Percentiles rank a stretch among this genome's conserved stretches.
These are phyloP conservation scores for Lumnitzera racemosa DNA, from an alignment of 345 rosid genomes.

Conservation along the genomic window DNA sequence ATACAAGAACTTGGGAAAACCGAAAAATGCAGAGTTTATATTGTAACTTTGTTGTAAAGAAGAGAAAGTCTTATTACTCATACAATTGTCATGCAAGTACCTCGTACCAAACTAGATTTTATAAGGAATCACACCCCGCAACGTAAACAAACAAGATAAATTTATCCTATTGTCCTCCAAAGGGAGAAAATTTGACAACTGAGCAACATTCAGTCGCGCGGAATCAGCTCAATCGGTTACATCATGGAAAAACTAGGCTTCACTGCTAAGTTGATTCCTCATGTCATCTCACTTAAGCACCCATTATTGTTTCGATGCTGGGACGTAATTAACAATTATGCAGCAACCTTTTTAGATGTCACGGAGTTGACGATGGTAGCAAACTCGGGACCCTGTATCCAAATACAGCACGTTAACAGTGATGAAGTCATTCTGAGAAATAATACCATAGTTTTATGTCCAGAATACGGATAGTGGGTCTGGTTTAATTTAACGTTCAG, in stretches of 20 bases:
- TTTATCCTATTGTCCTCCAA: neutral
- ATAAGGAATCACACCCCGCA: too few species aligned
- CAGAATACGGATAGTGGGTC: too few species aligned
- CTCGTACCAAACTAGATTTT: too few species aligned
- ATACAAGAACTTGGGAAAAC: too few species aligned
- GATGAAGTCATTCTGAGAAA: neutral
- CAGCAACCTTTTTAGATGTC: conserved; percentile 82
- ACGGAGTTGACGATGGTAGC: conserved; percentile 89
- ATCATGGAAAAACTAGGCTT: conserved; percentile 5
- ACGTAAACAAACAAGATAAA: neutral
- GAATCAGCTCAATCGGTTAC: conserved; percentile 1
- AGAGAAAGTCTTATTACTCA: too few species aligned
- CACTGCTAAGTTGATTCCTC: conserved; percentile 6
- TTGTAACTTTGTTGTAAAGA: too few species aligned
- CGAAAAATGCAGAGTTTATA: too few species aligned
- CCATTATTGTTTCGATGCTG: neutral
- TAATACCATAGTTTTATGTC: neutral
- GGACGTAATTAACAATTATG: conserved; percentile 27
- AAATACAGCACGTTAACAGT: neutral
- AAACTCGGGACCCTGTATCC: conserved; percentile 85
- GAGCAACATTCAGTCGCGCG: neutral
- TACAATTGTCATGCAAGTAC: too few species aligned
- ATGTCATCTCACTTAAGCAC: conserved; percentile 3
- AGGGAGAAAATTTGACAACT: conserved; percentile 2
- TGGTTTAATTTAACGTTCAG: neutral